Conservation (phyloP, 139 green algal species). For the Parachlorella kessleri region DNA sequence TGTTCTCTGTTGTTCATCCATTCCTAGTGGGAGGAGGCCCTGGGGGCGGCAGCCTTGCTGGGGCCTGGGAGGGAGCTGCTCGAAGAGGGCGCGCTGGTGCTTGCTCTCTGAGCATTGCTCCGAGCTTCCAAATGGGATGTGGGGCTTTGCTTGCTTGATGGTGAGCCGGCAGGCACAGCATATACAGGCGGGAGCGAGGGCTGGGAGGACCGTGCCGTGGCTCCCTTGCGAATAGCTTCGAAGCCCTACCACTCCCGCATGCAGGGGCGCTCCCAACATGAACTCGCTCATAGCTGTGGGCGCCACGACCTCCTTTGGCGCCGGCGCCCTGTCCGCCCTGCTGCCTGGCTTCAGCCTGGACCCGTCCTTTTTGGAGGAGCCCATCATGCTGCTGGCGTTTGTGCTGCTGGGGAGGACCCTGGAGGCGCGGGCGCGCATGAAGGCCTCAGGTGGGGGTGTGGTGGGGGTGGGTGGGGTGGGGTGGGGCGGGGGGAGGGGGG, state of each 20-base stretch:
- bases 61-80: conserved; percentile 78
- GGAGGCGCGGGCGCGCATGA: conserved; percentile 69
- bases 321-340: conserved; percentile 41
- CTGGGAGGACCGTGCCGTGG: too few species aligned
- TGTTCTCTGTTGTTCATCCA: not conserved
- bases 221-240: too few species aligned
- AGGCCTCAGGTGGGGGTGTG: conserved; percentile 40
- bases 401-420: conserved; percentile 88
- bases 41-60: conserved; percentile 81
- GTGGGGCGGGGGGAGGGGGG: not conserved
- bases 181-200: too few species aligned
- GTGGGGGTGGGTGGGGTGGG: not conserved
- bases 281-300: conserved; percentile 90
- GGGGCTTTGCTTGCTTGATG: not conserved
- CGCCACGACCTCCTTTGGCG: conserved; percentile 67
- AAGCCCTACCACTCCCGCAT: not conserved
- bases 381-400: conserved; percentile 96
- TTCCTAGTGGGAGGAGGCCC: too few species aligned
- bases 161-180: not conserved
- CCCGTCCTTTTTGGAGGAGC: conserved; percentile 88
- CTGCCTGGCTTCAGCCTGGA: conserved; percentile 62
- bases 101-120: too few species aligned
- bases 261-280: conserved; percentile 87
- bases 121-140: not conserved
- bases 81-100: conserved; percentile 64